Evolutionary conservation across 2,329 filamentous ascomycete species (phyloP), one percentile per base, ranked within the genome.

Genomic region (Leptosphaerulina australis): DNA sequence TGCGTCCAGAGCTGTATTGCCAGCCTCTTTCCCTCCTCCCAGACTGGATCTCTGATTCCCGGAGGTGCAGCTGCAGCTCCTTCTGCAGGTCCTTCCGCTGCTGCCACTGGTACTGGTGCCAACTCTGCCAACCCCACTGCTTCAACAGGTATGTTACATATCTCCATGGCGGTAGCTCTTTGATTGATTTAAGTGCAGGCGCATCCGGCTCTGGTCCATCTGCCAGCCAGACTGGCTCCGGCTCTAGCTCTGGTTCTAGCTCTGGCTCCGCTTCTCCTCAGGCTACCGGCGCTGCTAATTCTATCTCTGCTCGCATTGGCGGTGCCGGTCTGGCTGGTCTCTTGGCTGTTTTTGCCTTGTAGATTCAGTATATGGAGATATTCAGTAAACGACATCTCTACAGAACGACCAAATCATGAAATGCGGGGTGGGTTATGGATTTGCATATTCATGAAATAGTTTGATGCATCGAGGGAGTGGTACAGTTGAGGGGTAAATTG

Each of bases 1-100:
- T 83, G 81, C 67, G 73, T 79, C 62, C 69, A 76, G 43, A 61
- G 64, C 50, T 83, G 81, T 73, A 78, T 78, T 68, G 73, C 66
- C 64, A 76, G 70, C 53, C 69, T 76, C 62, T 82, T 79, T 74
- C 75, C 79, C 63, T 74, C 60, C 53, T 66, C 59, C 59, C 70
- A 70, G 63, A 72, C 70, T 25, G 57, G 50, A 18, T 22, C 56
- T 10, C 55, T 49, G 29, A 52, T 35, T 31, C 44, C 58, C 24
- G 67, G 63, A 34, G 59, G 12, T 2, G 38, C 18, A 11, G 45
- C 22, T 29, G 35, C 56, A 36, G 57, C 63, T 20, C 45, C 41
- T 40, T 64, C 59, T 26, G 53, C 50, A 14, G 58, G 46, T 44
- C 22, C 45, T 37, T 41, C 37, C 11, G 63, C 60, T 31, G 62